Evolutionary conservation across 2,329 filamentous ascomycete genomes (phyloP).

Genomic region (Aciculosporium take): DNA sequence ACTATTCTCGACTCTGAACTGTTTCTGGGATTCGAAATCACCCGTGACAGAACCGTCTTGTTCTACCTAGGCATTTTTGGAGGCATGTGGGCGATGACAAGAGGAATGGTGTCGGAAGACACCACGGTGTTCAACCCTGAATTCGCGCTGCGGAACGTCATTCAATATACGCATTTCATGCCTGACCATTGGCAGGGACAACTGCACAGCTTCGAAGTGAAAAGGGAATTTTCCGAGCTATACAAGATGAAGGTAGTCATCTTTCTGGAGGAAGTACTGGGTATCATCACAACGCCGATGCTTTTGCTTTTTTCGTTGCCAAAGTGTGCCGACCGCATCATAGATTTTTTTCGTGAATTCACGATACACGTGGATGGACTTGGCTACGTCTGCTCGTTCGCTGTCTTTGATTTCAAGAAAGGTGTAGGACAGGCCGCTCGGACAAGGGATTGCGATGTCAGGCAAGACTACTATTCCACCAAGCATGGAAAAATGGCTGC

Average conservation of each 20-base stretch:
- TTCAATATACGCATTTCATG: conserved; percentile 84
- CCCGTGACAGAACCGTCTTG: conserved; percentile 71
- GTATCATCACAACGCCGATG: conserved; percentile 83
- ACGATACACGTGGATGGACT: conserved; percentile 93
- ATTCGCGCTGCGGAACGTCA: conserved; percentile 74
- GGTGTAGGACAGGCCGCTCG: conserved; percentile 37
- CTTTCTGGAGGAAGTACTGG: conserved; percentile 82
- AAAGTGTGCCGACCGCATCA: conserved; percentile 77
- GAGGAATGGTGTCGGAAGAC: conserved; percentile 76
- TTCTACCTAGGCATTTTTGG: conserved; percentile 81
- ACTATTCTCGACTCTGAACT: conserved; percentile 83
- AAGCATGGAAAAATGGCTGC: conserved; percentile 98
- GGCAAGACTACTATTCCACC: conserved; percentile 85
- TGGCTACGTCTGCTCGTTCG: conserved; percentile 93
- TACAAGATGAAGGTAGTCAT: conserved; percentile 90
- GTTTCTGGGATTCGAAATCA: conserved; percentile 85
- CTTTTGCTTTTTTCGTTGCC: conserved; percentile 78
- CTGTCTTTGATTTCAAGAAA: conserved; percentile 93
- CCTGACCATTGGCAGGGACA: conserved; percentile 78
- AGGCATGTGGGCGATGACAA: conserved; percentile 68
- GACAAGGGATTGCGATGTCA: conserved; percentile 42
- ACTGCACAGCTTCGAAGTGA: conserved; percentile 88
- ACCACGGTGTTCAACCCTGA: conserved; percentile 84
- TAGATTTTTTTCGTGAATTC: conserved; percentile 97
- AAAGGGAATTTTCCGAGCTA: conserved; percentile 73